Evolutionary conservation across 2,329 filamentous ascomycete species (phyloP).

Genomic region (Colletotrichum sp.): DNA sequence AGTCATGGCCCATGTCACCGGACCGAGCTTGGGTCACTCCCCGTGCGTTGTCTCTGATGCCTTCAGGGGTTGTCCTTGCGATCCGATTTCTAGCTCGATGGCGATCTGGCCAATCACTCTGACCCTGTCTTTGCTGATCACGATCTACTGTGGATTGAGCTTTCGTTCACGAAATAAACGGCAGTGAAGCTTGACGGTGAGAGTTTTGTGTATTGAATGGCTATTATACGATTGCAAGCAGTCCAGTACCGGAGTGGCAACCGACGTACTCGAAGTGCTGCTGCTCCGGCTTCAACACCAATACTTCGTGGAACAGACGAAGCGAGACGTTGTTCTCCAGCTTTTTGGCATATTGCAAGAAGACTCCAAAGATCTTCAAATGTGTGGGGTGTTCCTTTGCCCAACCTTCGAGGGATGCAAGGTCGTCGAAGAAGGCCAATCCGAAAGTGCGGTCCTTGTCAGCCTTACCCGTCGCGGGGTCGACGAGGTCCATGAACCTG

Average conservation of each 20-base stretch:
- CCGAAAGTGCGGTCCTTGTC: slow-evolving; percentile 43
- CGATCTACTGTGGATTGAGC: not conserved
- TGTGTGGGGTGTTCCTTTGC: slow-evolving; percentile 43
- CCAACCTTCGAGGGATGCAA: slow-evolving; percentile 43
- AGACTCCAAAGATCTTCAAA: slow-evolving; percentile 44
- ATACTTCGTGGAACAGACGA: slow-evolving; percentile 45
- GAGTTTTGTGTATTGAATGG: not conserved
- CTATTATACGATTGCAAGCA: slow-evolving; percentile 25
- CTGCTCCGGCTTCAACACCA: slow-evolving; percentile 41
- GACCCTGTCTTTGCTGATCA: not conserved
- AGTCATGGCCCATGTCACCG: not conserved
- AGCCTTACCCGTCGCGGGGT: slow-evolving; percentile 22
- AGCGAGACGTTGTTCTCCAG: slow-evolving; percentile 39
- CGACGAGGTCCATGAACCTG: slow-evolving; percentile 47
- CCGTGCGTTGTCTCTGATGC: not conserved
- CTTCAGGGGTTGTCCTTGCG: not conserved
- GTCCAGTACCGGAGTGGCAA: slow-evolving; percentile 41
- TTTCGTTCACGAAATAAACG: not conserved
- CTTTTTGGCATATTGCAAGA: slow-evolving; percentile 41
- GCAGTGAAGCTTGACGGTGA: not conserved
- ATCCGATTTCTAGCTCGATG: not conserved
- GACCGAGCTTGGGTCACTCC: not conserved
- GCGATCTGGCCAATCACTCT: not conserved
- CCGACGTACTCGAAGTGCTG: slow-evolving; percentile 47
- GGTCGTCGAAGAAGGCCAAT: slow-evolving; percentile 46